Conservation (phyloP, 2,329 filamentous ascomycete species). For the Amauroascus niger region DNA sequence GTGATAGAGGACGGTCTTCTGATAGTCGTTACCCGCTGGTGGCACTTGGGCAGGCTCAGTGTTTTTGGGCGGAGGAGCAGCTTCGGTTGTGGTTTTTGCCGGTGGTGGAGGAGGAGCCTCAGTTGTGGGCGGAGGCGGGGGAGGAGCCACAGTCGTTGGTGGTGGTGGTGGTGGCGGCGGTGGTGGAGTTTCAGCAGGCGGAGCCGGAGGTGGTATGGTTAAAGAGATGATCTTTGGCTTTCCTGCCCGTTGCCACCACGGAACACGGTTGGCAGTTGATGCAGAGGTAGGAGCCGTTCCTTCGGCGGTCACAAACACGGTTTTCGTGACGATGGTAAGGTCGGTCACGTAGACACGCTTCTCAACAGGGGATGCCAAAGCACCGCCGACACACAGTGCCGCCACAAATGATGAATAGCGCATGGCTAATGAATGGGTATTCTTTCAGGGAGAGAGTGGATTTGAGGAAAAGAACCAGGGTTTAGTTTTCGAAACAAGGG, state of each 20-base stretch:
- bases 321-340: conserved; percentile 30
- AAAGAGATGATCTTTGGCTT: background rate
- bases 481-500: no score
- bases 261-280: background rate
- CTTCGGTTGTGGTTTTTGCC: background rate
- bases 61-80: conserved; percentile 3
- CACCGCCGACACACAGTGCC: conserved; percentile 30
- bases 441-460: background rate
- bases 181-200: conserved; percentile 7
- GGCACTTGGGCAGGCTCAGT: conserved; percentile 9
- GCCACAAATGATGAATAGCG: conserved; percentile 27
- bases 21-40: conserved; percentile 23
- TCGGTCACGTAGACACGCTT: conserved; percentile 32
- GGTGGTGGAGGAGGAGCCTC: conserved; percentile 23
- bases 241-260: conserved; percentile 1
- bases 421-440: conserved; percentile 19
- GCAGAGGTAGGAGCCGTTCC: conserved; percentile 9
- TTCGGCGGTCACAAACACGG: conserved; percentile 18
- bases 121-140: conserved; percentile 22
- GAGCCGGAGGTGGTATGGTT: conserved; percentile 13
- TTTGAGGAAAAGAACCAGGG: no score
- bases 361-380: conserved; percentile 27
- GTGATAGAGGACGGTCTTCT: conserved; percentile 46
- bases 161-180: conserved; percentile 6
- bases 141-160: conserved; percentile 9